Evolutionary conservation across 139 green algal species (phyloP).

Genomic region (Chlorella sp.): DNA sequence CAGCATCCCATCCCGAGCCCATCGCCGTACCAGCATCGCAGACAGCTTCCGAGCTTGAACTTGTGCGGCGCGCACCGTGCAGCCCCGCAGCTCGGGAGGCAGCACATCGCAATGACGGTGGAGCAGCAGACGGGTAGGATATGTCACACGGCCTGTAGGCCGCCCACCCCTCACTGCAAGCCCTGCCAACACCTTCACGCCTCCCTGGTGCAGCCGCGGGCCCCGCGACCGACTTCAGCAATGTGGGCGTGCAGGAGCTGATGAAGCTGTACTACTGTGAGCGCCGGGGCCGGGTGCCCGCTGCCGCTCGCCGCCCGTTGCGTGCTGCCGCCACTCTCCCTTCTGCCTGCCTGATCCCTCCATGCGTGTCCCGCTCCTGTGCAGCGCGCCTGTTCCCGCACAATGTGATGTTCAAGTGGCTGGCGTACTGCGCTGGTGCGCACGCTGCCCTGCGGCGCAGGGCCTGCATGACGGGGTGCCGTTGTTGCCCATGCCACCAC

Average conservation of each 20-base stretch:
- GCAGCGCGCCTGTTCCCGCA: constrained; percentile 74
- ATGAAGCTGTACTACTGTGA: constrained; percentile 75
- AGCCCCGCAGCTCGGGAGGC: too few relatives aligned
- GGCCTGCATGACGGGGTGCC: not conserved
- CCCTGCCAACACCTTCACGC: not conserved
- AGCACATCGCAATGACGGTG: not conserved
- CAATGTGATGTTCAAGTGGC: constrained; percentile 89
- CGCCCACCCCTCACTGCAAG: too few relatives aligned
- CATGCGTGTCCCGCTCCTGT: not conserved
- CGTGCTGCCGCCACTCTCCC: not conserved
- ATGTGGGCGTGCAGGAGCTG: constrained; percentile 57
- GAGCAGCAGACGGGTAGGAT: not conserved
- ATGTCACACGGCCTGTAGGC: too few relatives aligned
- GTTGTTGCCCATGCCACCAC: too few relatives aligned
- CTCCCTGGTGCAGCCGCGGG: not conserved
- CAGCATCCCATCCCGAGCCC: too few relatives aligned
- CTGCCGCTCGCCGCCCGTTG: not conserved
- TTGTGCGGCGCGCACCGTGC: too few relatives aligned
- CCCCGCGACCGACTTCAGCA: constrained; percentile 38
- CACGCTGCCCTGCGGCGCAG: not conserved
- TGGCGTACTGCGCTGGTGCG: constrained; percentile 92
- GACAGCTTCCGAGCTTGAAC: too few relatives aligned
- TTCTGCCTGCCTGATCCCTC: not conserved
- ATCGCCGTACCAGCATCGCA: too few relatives aligned
- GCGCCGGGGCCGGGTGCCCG: not conserved